These are phyloP conservation scores for Sorghum bicolor DNA, from an alignment of 176 grass and related monocot genomes.

Conservation along the genomic window Sorghum_bicolor_NCBIv3 NC_012870.2:12159001-12159500, in stretches of 20 bases:
- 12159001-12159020: background rate
- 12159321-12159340: constrained; percentile 47
- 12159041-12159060: background rate
- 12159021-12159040: background rate
- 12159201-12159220: background rate
- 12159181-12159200: background rate
- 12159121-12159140: background rate
- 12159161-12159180: background rate
- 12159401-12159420: background rate
- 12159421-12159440: constrained; percentile 67
- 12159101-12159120: background rate
- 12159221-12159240: background rate
- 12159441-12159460: constrained; percentile 96
- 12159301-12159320: constrained; percentile 63
- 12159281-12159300: constrained; percentile 78
- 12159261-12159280: constrained; percentile 61
- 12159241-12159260: background rate
- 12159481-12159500: constrained; percentile 66
- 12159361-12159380: background rate
- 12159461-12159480: constrained; percentile 77
- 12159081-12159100: background rate
- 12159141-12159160: background rate
- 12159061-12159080: background rate
- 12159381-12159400: background rate
- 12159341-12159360: constrained; percentile 23